These are phyloP conservation scores for Eucalyptus sp. DNA, from an alignment of 345 rosid genomes.

Conservation along the genomic window DNA sequence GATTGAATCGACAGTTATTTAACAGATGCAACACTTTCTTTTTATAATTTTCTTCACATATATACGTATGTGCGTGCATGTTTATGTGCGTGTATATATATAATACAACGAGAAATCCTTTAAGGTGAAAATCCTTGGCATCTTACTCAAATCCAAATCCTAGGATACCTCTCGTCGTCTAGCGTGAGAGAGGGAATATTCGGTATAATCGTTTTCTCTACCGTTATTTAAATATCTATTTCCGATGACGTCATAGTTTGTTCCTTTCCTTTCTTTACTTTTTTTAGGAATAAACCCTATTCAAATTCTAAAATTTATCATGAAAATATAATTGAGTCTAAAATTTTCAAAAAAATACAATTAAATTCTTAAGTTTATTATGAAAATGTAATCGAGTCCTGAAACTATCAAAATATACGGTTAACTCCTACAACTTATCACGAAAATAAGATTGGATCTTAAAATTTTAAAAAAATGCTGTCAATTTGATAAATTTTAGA, in stretches of 20 bases:
- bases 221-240: neutral
- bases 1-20: fast-evolving
- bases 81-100: too few species aligned
- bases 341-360: too few species aligned
- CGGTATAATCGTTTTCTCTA: neutral
- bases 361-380: too few species aligned
- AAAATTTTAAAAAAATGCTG: fast-evolving
- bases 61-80: too few species aligned
- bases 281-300: fast-evolving
- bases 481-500: fast-evolving
- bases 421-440: fast-evolving
- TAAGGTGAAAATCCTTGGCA: too few species aligned
- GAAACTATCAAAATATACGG: fast-evolving
- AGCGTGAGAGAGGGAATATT: neutral
- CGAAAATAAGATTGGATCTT: fast-evolving
- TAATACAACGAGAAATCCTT: too few species aligned
- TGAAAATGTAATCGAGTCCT: too few species aligned
- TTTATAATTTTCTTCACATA: too few species aligned
- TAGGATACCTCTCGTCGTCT: neutral
- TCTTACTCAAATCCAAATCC: neutral
- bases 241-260: fast-evolving
- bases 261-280: fast-evolving
- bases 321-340: fast-evolving
- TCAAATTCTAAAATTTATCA: fast-evolving
- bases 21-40: too few species aligned